Base-by-base conservation (phyloP, 202 grass and related monocot species). In the Schoenoplectus triqueter region DNA sequence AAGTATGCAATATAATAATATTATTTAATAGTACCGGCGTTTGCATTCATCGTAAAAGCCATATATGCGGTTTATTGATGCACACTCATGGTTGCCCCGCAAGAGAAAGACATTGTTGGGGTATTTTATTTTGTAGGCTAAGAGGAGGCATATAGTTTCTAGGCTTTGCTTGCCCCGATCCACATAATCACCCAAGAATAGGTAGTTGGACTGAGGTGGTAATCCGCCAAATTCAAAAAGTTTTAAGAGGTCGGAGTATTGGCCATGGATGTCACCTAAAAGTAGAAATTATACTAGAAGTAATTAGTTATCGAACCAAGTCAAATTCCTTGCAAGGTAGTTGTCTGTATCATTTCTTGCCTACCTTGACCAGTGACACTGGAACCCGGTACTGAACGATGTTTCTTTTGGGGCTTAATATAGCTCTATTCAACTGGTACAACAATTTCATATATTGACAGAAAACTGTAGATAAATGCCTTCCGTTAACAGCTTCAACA, bases 71-170 rank as follows among this genome's bases (percentile, higher is more conserved):
- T 91, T 94, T 59, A 94, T 81, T 71, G 94, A 97, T 10, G 94
- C 94, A 59, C 92, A 94, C 60, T 97, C 94, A 50, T 97, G 94
- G 87, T 97, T 94, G 11, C 94, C 94, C 64, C 94, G 88, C 51
- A 97, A 91, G 84, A 97, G 85, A 82, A 92, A 94, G 82, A 97
- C 84, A 47, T 97, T 97, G 42, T 88, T 88, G 1, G 92, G 92
- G 72, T 94, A 89, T 10, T 85, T 76, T 17, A 92, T 68, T 87
- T 90, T 92, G 88, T 89, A 92, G 3, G 92, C 89, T 5, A 91
- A 83, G 4, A 94, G 89, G 8, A 94, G 92, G 85, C 92, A 92
- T 41, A 88, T 85, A 6, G 89, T 92, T 81, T 92, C 92, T 39
- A 94, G 50, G 92, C 89, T 87, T 20, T 88, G 92, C 2, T 92